Conservation (phyloP, 2,329 filamentous ascomycete genomes). For the Cordyceps tenuipes region DNA sequence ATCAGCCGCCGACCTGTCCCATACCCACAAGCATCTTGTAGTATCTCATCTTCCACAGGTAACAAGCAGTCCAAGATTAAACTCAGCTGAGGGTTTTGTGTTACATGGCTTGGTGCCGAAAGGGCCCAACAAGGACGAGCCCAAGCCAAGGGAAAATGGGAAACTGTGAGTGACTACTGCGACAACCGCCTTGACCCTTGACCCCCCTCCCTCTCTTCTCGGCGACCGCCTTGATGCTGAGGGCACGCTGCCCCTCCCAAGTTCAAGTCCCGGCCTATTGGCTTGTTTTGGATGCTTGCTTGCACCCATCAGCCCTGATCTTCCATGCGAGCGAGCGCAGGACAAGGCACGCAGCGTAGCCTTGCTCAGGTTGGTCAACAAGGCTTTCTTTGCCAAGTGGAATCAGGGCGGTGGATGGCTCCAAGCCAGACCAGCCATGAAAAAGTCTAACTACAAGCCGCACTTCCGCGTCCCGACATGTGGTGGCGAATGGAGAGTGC, state of each 20-base stretch:
- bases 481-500: neutral
- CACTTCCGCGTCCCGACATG: neutral
- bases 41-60: too few species aligned
- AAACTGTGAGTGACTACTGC: neutral
- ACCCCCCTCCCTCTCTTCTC: neutral
- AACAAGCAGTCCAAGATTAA: too few species aligned
- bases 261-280: neutral
- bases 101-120: too few species aligned
- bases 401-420: neutral
- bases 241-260: neutral
- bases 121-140: neutral
- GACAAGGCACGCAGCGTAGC: neutral
- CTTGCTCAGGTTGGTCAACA: neutral
- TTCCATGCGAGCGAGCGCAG: neutral
- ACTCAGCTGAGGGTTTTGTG: too few species aligned
- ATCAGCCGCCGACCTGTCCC: too few species aligned
- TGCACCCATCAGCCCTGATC: neutral
- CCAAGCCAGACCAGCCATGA: neutral
- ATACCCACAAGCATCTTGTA: too few species aligned
- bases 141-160: neutral
- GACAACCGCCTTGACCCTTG: neutral
- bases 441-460: neutral
- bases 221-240: too few species aligned
- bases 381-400: neutral
- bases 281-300: neutral